Evolutionary conservation across 306 rosid species (phyloP).

Genomic region (Glycine latifolia): DNA sequence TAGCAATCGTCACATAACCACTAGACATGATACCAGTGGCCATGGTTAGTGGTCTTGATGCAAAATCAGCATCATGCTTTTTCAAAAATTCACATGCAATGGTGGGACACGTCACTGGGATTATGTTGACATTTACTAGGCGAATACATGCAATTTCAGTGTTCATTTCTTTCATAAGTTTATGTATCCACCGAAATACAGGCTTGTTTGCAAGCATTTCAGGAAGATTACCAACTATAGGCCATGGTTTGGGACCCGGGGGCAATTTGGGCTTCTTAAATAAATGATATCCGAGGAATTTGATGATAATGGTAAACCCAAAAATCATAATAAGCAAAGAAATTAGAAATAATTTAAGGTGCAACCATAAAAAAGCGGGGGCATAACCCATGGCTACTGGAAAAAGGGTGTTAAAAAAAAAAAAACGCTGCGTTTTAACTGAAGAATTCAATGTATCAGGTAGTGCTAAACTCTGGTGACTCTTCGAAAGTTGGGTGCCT

Average conservation of each 20-base stretch:
- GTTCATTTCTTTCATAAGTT: constrained; percentile 16
- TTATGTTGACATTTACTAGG: constrained; percentile 3
- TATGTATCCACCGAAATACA: not conserved
- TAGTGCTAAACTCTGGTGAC: too few relatives aligned
- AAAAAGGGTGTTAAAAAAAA: too few relatives aligned
- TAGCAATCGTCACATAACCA: constrained; percentile 13
- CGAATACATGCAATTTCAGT: not conserved
- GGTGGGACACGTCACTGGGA: not conserved
- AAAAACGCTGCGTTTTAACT: too few relatives aligned
- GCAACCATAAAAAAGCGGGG: too few relatives aligned
- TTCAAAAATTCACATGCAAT: constrained; percentile 18
- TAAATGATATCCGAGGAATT: not conserved
- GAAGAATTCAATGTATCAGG: too few relatives aligned
- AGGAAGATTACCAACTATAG: constrained; percentile 46
- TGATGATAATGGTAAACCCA: not conserved
- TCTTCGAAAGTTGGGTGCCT: too few relatives aligned
- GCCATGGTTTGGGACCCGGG: constrained; percentile 45
- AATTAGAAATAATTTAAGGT: too few relatives aligned
- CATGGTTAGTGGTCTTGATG: constrained; percentile 44
- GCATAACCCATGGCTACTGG: too few relatives aligned
- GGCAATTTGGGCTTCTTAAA: constrained; percentile 3
- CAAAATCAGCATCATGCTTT: constrained; percentile 45
- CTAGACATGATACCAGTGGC: not conserved
- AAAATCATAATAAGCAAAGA: not conserved
- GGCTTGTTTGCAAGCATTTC: constrained; percentile 42